A percentile compares a stretch with the other conserved stretches of the same genome.
Evolutionary conservation across 257 asterid species (phyloP).

Genomic region (Petrea volubilis): DNA sequence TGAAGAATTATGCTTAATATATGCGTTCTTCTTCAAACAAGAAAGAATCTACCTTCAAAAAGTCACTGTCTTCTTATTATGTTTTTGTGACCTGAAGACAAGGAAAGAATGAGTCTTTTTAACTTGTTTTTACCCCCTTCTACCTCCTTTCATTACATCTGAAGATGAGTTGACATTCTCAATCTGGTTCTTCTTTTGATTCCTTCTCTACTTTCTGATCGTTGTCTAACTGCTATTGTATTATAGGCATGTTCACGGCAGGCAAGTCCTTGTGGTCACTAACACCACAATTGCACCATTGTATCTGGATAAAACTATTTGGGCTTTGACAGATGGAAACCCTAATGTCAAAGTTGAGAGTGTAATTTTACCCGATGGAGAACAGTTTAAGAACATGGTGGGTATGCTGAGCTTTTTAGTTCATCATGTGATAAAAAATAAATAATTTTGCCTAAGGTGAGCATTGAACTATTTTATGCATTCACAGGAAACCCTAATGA

Average conservation of each 20-base stretch:
- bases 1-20: not conserved
- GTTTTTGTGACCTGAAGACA: not conserved
- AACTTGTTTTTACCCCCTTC: not conserved
- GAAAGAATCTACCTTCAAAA: not conserved
- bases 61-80: not conserved
- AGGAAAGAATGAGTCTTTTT: not conserved
- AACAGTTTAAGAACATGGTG: constrained; percentile 89
- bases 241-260: constrained; percentile 91
- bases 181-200: not conserved
- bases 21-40: not conserved
- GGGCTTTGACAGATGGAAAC: constrained; percentile 79
- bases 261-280: constrained; percentile 92
- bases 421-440: constrained; percentile 12
- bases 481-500: constrained; percentile 84
- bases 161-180: not conserved
- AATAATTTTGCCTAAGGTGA: constrained; percentile 13
- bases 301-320: constrained; percentile 82
- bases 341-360: constrained; percentile 77
- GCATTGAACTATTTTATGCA: constrained; percentile 16
- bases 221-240: constrained; percentile 15
- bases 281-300: constrained; percentile 88
- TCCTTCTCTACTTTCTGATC: constrained; percentile 10
- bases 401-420: constrained; percentile 21
- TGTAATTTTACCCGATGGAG: constrained; percentile 96
- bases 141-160: not conserved